Evolutionary conservation across 2,329 filamentous ascomycete genomes (phyloP), one percentile per base, ranked within the genome.

Genomic region (Orbilia brochopaga): DNA sequence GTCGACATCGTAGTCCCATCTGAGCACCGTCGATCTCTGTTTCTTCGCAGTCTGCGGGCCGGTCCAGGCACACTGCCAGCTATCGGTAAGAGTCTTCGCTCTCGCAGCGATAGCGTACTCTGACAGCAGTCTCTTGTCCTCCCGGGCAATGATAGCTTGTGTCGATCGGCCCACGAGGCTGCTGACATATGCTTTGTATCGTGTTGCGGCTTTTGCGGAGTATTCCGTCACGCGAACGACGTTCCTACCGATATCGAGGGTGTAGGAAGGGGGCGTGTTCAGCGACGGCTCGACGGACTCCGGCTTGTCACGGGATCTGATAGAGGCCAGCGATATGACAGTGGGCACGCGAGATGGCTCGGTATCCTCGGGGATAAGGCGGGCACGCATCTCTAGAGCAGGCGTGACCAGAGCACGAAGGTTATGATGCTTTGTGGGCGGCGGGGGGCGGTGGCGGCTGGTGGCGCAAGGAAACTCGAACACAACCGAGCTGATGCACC

Each of bases 1-100:
- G 53, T 65, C 61, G 13, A 65, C 61, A 23, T 65, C 53, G 32
- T 65, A 65, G 21, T 58, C 32, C 61, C 61, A 65, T 7, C 23
- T 42, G 13, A 65, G 52, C 6, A 65, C 42, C 11, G 52, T 40
- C 0, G 53, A 51, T 37, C 61, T 51, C 23, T 65, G 61, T 21
- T 65, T 65, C 44, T 58, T 65, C 27, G 44, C 17, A 4, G 30
- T 17, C n/a, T 27, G 11, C 10, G 52, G 42, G 7, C 40, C 52
- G 7, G 21, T 57, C 52, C 44, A 65, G 6, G 13, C 48, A 13
- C 61, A 57, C 8, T 50, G 11, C 61, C 61, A 65, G n/a, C 30
- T 32, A 19, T 65, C 32, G 5, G 53, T 65, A 17, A 57, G 24
- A 21, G 52, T 40, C 8, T 58, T 57, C 15, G 53, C 52, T 17